These are phyloP conservation scores for Penicillium robsamsonii DNA, from an alignment of 495 filamentous ascomycete genomes.

Conservation along the genomic window DNA sequence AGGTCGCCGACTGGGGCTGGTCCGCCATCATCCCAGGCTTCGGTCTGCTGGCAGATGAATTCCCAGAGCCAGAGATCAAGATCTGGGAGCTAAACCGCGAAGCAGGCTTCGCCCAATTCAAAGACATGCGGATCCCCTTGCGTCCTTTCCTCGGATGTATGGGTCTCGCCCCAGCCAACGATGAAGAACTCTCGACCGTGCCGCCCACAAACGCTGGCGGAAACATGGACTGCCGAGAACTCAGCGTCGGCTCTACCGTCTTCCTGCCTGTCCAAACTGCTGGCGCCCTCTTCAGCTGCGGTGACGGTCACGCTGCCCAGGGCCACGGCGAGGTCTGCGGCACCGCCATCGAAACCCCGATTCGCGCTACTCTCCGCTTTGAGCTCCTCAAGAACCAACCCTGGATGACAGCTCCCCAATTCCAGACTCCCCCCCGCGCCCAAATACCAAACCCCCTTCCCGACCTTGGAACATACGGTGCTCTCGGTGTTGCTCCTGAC, in stretches of 20 bases:
- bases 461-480: constrained; percentile 46
- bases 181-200: constrained; percentile 47
- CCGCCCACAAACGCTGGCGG: constrained; percentile 51
- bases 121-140: constrained; percentile 44
- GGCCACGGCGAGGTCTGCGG: constrained; percentile 55
- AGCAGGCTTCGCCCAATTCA: constrained; percentile 41
- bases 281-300: constrained; percentile 53
- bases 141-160: constrained; percentile 52
- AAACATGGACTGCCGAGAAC: constrained; percentile 51
- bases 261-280: constrained; percentile 48
- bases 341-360: constrained; percentile 53
- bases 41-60: constrained; percentile 49
- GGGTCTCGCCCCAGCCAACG: constrained; percentile 45
- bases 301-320: constrained; percentile 54
- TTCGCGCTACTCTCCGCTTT: constrained; percentile 46
- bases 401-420: constrained; percentile 46
- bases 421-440: constrained; percentile 33
- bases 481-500: constrained; percentile 44
- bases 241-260: constrained; percentile 43
- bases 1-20: constrained; percentile 50
- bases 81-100: constrained; percentile 48
- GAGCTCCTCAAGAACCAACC: constrained; percentile 43
- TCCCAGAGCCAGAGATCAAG: constrained; percentile 40
- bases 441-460: constrained; percentile 27
- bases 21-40: constrained; percentile 51